These are phyloP conservation scores for Cutaneotrichosporon mucoides DNA, from an alignment of 1,284 basidiomycete species.

Conservation along the genomic window DNA sequence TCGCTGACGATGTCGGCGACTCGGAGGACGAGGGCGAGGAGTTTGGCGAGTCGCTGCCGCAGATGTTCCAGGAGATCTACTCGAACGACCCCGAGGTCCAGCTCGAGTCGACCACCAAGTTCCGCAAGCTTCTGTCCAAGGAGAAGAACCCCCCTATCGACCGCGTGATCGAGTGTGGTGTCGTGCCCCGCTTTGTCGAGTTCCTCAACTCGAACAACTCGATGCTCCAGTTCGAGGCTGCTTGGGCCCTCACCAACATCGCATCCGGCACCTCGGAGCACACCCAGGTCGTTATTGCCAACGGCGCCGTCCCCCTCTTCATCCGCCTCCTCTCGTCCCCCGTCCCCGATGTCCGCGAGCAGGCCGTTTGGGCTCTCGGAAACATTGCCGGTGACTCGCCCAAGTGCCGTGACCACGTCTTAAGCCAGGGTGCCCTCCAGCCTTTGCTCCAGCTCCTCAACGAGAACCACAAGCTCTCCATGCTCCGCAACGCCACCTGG, in stretches of 20 bases:
- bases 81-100: constrained; percentile 87
- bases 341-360: constrained; percentile 88
- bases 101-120: constrained; percentile 89
- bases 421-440: constrained; percentile 54
- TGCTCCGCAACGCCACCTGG: constrained; percentile 97
- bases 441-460: constrained; percentile 54
- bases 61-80: constrained; percentile 88
- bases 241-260: constrained; percentile 99
- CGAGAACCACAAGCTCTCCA: constrained; percentile 83
- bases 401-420: constrained; percentile 81
- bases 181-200: constrained; percentile 95
- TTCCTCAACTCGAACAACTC: constrained; percentile 83
- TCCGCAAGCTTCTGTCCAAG: constrained; percentile 97
- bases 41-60: constrained; percentile 59
- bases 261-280: constrained; percentile 98
- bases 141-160: constrained; percentile 99
- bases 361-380: constrained; percentile 94
- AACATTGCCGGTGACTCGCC: constrained; percentile 97
- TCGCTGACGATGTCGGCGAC: constrained; percentile 56
- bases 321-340: constrained; percentile 83
- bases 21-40: constrained; percentile 74
- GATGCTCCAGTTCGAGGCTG: constrained; percentile 98
- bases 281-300: constrained; percentile 94
- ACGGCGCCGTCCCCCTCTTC: constrained; percentile 94
- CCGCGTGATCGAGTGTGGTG: constrained; percentile 94